Evolutionary conservation across 2,329 filamentous ascomycete species (phyloP).

Genomic region (Microdochium nivale): DNA sequence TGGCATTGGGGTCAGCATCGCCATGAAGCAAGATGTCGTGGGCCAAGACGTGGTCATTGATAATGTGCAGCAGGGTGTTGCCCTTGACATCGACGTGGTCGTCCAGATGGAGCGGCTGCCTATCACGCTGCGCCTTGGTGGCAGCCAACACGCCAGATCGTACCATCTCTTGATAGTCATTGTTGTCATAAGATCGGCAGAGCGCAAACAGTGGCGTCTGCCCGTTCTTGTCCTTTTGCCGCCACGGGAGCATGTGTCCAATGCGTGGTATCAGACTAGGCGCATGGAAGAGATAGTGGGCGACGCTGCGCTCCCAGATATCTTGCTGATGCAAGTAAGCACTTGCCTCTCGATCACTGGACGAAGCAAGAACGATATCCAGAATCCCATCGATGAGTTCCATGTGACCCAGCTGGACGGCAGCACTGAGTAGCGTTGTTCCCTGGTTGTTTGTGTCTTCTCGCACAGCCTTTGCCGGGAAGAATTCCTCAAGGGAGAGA

Average conservation of each 20-base stretch:
- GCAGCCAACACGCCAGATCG: slow-evolving; percentile 70
- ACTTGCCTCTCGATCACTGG: slow-evolving; percentile 45
- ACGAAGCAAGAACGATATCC: slow-evolving; percentile 54
- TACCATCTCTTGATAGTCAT: slow-evolving; percentile 81
- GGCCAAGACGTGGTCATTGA: slow-evolving; percentile 76
- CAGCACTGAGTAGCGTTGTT: slow-evolving; percentile 81
- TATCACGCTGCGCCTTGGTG: slow-evolving; percentile 65
- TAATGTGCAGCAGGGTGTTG: slow-evolving; percentile 91
- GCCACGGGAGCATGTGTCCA: slow-evolving; percentile 76
- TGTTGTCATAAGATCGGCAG: slow-evolving; percentile 91
- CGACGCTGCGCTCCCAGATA: slow-evolving; percentile 75
- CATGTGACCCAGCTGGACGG: slow-evolving; percentile 73
- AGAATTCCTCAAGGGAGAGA: slow-evolving; percentile 68
- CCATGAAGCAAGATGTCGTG: slow-evolving; percentile 69
- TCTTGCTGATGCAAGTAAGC: slow-evolving; percentile 72
- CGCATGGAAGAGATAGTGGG: slow-evolving; percentile 93
- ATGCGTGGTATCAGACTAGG: slow-evolving; percentile 72
- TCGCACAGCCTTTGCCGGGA: slow-evolving; percentile 60
- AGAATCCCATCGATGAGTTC: slow-evolving; percentile 70
- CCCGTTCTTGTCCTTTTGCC: slow-evolving; percentile 86
- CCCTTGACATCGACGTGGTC: slow-evolving; percentile 89
- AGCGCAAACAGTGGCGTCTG: slow-evolving; percentile 96
- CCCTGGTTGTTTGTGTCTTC: slow-evolving; percentile 84
- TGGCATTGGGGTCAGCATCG: slow-evolving; percentile 92
- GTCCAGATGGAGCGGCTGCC: slow-evolving; percentile 75